phyloP scores from a whole-genome alignment of 208 protist species.

The Willaertia magna region DNA sequence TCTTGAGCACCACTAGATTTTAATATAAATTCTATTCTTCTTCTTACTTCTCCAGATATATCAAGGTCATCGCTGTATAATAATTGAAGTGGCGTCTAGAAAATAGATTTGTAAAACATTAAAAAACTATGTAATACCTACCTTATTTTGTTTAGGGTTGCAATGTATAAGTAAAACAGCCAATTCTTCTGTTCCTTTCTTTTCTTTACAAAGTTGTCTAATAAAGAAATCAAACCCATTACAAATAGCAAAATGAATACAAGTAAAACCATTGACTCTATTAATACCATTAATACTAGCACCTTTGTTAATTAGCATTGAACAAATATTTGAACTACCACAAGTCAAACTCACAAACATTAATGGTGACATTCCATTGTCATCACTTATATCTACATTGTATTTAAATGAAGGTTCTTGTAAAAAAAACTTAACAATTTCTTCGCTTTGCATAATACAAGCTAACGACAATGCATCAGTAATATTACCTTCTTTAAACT shows the following conservation, averaged over 20 bases:
- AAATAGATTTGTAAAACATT: too few relatives aligned
- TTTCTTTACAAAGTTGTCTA: neutral
- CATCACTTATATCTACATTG: neutral
- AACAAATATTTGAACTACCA: neutral
- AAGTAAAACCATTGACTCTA: neutral
- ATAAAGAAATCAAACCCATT: neutral
- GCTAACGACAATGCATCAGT: neutral
- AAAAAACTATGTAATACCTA: too few relatives aligned
- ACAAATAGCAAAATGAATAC: neutral
- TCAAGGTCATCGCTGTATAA: neutral
- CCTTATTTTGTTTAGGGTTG: neutral
- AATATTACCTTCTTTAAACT: neutral
- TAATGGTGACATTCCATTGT: neutral
- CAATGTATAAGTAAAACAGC: neutral
- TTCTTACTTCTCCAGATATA: neutral
- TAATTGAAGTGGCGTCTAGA: neutral
- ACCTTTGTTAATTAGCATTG: neutral
- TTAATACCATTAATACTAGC: neutral
- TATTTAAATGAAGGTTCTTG: neutral
- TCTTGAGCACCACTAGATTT: neutral
- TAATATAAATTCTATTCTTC: neutral
- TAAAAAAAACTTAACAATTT: neutral
- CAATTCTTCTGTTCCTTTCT: neutral
- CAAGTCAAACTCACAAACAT: neutral
- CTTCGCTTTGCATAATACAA: neutral